phyloP scores from a whole-genome alignment of 2,329 filamentous ascomycete genomes.

The Paracoccidioides brasiliensis region DNA sequence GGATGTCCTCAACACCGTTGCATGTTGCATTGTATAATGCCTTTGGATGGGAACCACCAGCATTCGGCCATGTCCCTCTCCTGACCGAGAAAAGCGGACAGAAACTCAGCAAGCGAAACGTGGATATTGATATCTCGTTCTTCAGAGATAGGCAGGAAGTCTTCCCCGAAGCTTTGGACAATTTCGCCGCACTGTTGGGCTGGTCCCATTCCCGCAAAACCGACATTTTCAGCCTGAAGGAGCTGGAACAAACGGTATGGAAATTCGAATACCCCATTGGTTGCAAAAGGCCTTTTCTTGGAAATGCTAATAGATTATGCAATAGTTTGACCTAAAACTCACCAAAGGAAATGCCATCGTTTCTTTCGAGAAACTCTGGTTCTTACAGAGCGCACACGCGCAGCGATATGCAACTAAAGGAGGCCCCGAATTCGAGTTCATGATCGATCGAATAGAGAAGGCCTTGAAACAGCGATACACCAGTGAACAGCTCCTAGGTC shows the following conservation, averaged over 20 bases:
- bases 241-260: slow-evolving; percentile 56
- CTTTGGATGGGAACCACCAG: slow-evolving; percentile 58
- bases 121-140: slow-evolving; percentile 46
- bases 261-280: not conserved
- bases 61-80: slow-evolving; percentile 70
- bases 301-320: not conserved
- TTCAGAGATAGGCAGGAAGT: slow-evolving; percentile 46
- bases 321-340: slow-evolving; percentile 69
- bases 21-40: slow-evolving; percentile 62
- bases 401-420: slow-evolving; percentile 34
- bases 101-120: slow-evolving; percentile 80
- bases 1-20: slow-evolving; percentile 86
- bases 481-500: slow-evolving; percentile 20
- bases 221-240: slow-evolving; percentile 58
- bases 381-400: slow-evolving; percentile 63
- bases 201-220: slow-evolving; percentile 59
- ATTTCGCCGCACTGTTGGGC: slow-evolving; percentile 75
- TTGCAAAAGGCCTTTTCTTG: not conserved
- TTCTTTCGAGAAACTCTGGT: slow-evolving; percentile 63
- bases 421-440: slow-evolving; percentile 29
- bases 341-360: slow-evolving; percentile 84
- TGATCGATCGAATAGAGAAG: slow-evolving; percentile 25
- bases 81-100: slow-evolving; percentile 55
- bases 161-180: slow-evolving; percentile 52
- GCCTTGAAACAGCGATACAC: slow-evolving; percentile 16